Evolutionary conservation across 1,284 basidiomycete genomes (phyloP), one percentile per base, ranked within the genome.

Genomic region (Coniophora puteana): DNA sequence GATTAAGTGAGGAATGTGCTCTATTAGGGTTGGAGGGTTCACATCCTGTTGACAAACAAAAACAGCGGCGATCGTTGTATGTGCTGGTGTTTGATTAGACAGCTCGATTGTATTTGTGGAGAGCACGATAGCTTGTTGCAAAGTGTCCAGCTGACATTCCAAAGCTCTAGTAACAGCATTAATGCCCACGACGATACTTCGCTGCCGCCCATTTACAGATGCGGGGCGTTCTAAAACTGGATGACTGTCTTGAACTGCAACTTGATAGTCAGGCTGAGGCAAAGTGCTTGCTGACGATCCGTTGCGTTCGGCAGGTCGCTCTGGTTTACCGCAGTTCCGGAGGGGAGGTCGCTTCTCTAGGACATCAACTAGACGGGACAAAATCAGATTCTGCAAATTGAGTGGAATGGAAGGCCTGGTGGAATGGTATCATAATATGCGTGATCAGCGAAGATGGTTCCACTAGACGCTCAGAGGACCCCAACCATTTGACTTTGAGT

Each of bases 131-230:
- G 48, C 41, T 38, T 51, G 51, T 36, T 72, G 66, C 22, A 63
- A 49, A 17, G 59, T 52, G n/a, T 54, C 52, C 16, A 78, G 69
- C 48, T 85, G 76, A 4, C 45, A 50, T 61, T 94, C 91, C 10
- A 94, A 68, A 14, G 68, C 66, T 59, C 80, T 87, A 17, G 89
- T 89, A 7, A 91, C 85, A 54, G 80, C 72, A 54, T 93, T 94
- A 50, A 93, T 83, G 10, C 91, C 91, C 31, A 85, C 59, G 1
- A 74, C 65, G 29, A 55, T 84, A 74, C 10, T 69, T 49, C 11
- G 59, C 47, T 3, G 78, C 78, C 13, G 54, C 48, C 30, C 12
- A 26, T 5, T 14, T 14, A 24, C 11, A 13, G n/a, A n/a, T n/a
- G n/a, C n/a, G n/a, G n/a, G n/a, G n/a, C n/a, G n/a, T n/a, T n/a